A percentile compares a stretch with the other conserved stretches of the same genome.
Evolutionary conservation across 2,329 filamentous ascomycete genomes (phyloP).

Genomic region (Trichoderma harzianum): DNA sequence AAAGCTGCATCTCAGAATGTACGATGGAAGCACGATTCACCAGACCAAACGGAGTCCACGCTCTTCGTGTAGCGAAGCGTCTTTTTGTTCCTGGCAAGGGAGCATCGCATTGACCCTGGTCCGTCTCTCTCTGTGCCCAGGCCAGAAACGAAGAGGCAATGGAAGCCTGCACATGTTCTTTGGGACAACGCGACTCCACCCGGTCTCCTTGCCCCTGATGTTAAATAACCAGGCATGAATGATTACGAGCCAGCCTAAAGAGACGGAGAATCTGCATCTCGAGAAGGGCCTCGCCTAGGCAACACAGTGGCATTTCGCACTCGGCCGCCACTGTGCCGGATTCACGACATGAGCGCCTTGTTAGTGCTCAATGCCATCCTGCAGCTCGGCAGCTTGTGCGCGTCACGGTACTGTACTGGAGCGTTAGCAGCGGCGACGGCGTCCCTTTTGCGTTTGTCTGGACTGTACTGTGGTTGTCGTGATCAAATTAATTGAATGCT

Average conservation of each 20-base stretch:
- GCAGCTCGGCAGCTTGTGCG: conserved; percentile 4
- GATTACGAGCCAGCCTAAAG: background rate
- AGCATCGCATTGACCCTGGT: background rate
- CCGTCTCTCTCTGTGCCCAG: background rate
- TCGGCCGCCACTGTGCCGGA: background rate
- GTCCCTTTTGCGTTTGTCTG: background rate
- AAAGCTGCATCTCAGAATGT: background rate
- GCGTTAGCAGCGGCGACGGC: background rate
- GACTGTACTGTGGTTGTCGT: background rate
- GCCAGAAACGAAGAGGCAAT: background rate
- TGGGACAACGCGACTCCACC: background rate
- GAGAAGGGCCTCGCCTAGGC: background rate
- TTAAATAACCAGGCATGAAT: background rate
- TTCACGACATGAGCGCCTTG: background rate
- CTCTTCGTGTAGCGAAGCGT: background rate
- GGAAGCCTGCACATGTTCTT: background rate
- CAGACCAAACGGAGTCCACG: background rate
- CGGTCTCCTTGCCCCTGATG: background rate
- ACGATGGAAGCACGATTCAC: background rate
- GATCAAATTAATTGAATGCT: background rate
- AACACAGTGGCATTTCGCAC: background rate
- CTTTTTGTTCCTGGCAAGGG: background rate
- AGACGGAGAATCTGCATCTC: background rate
- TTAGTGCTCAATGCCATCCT: background rate
- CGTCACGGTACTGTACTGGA: background rate